Conservation (phyloP, 345 rosid species). For the Nasturtium officinale region DNA sequence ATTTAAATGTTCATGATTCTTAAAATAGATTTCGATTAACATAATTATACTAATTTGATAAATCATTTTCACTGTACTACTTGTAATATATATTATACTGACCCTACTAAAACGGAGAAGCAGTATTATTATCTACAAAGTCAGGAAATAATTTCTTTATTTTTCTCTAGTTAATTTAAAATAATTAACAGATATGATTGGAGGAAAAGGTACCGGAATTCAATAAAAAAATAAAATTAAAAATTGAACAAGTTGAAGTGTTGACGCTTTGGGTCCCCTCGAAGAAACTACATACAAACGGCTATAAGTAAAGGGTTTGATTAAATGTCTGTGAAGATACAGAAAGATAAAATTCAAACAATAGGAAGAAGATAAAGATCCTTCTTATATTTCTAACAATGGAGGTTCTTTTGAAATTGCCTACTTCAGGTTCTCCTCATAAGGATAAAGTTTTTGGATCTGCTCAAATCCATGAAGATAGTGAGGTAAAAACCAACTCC, state of each 20-base stretch:
- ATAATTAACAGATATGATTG: constrained; percentile 33
- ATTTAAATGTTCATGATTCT: not conserved
- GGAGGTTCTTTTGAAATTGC: constrained; percentile 48
- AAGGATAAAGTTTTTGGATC: constrained; percentile 44
- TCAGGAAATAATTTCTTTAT: constrained; percentile 13
- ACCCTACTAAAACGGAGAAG: constrained; percentile 24
- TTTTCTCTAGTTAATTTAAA: constrained; percentile 13
- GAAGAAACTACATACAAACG: constrained; percentile 37
- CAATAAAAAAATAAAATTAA: constrained; percentile 13
- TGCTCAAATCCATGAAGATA: constrained; percentile 39
- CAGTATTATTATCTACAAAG: constrained; percentile 32
- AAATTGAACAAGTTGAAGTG: constrained; percentile 48
- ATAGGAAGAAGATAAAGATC: constrained; percentile 32
- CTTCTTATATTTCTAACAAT: constrained; percentile 28
- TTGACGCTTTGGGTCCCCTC: constrained; percentile 65
- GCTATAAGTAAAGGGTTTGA: constrained; percentile 43
- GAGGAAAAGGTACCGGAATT: constrained; percentile 32
- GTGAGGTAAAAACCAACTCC: constrained; percentile 31
- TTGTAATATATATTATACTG: constrained; percentile 13
- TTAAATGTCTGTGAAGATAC: constrained; percentile 18
- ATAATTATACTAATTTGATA: not conserved
- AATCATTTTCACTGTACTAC: not conserved
- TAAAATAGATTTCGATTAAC: not conserved
- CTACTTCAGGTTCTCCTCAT: constrained; percentile 39
- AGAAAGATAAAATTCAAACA: constrained; percentile 9